Conservation (phyloP, 176 grass and related monocot genomes). For the Phyllostachys edulis region DNA sequence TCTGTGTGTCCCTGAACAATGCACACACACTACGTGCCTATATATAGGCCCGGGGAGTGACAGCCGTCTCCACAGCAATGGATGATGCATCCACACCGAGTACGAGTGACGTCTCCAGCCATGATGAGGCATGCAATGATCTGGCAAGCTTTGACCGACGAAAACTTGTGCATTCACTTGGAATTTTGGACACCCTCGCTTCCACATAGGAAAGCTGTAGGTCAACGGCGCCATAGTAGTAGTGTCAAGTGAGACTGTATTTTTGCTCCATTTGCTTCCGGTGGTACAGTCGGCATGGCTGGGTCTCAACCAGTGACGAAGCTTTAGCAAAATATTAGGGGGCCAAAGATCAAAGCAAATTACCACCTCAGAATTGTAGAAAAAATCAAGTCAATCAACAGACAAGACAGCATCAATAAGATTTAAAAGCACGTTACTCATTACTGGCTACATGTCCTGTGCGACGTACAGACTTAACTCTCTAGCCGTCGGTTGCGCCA, state of each 20-base stretch:
- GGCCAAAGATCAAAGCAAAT: no score
- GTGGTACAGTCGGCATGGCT: no score
- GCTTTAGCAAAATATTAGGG: no score
- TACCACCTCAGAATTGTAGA: no score
- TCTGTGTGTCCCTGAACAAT: not conserved
- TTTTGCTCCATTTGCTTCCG: no score
- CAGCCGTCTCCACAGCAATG: not conserved
- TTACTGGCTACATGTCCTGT: no score
- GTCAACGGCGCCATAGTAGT: not conserved
- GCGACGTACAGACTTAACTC: no score
- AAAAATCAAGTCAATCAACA: no score
- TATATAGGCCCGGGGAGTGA: constrained; percentile 23
- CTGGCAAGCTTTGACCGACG: constrained; percentile 4
- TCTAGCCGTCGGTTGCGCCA: no score
- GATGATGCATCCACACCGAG: not conserved
- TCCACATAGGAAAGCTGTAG: constrained; percentile 10
- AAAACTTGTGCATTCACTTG: constrained; percentile 39
- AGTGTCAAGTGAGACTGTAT: not conserved
- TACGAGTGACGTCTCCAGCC: not conserved
- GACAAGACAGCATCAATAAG: no score
- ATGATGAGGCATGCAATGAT: not conserved
- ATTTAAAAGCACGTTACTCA: no score
- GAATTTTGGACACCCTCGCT: not conserved
- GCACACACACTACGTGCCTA: not conserved
- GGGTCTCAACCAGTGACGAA: no score